These are phyloP conservation scores for Limonium bicolor DNA, from an alignment of 148 eudicot species.

Conservation along the genomic window DNA sequence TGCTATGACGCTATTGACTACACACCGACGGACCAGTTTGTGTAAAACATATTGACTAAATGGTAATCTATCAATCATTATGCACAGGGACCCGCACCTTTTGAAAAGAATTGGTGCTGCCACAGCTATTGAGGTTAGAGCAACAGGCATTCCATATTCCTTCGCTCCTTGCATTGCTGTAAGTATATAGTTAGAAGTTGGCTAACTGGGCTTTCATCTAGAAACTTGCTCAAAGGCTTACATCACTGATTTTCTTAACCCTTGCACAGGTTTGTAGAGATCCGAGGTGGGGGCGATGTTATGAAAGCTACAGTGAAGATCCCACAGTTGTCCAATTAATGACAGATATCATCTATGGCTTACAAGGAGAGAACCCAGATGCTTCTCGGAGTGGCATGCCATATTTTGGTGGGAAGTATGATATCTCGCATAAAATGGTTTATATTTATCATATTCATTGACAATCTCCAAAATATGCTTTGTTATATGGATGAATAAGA, in stretches of 20 bases:
- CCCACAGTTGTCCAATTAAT: conserved; percentile 3
- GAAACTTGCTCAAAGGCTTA: neutral
- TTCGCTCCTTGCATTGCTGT: conserved; percentile 7
- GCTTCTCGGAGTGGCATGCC: neutral
- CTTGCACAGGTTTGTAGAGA: conserved; percentile 7
- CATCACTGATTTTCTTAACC: neutral
- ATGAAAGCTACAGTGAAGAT: conserved; percentile 6
- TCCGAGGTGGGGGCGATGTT: conserved; percentile 7
- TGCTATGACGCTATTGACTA: too few species aligned
- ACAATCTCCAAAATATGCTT: too few species aligned
- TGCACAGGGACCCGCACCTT: conserved; percentile 4
- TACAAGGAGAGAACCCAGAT: conserved; percentile 5
- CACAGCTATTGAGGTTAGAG: conserved; percentile 4
- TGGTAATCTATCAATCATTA: too few species aligned
- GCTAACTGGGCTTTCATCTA: too few species aligned
- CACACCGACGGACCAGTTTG: too few species aligned
- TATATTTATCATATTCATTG: too few species aligned
- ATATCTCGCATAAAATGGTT: too few species aligned
- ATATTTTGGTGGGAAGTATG: conserved; percentile 3
- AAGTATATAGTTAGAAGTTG: neutral
- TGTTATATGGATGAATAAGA: too few species aligned
- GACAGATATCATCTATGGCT: conserved; percentile 6
- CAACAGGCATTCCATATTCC: conserved; percentile 5
- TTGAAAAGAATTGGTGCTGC: conserved; percentile 4
- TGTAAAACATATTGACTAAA: too few species aligned